Conservation (phyloP, 805 yeast genomes). For the Saturnispora kantuleensis region DNA sequence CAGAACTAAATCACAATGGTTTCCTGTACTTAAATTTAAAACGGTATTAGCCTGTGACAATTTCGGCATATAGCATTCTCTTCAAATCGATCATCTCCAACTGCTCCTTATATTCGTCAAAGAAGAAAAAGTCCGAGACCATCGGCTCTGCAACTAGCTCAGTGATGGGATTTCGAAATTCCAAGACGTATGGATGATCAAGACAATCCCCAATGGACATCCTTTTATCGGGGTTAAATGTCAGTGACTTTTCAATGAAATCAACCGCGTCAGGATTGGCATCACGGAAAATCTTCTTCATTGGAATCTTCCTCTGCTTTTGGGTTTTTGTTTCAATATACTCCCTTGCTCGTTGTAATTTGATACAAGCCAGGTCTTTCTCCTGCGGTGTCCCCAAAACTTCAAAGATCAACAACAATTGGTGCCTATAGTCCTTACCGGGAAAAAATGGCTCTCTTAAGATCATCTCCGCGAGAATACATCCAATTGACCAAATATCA, state of each 20-base stretch:
- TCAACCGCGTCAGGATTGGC: constrained; percentile 45
- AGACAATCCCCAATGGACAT: constrained; percentile 77
- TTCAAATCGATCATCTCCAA: constrained; percentile 41
- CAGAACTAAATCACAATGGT: not conserved
- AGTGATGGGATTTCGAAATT: constrained; percentile 64
- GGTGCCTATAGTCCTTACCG: constrained; percentile 66
- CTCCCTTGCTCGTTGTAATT: constrained; percentile 66
- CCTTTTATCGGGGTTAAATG: constrained; percentile 74
- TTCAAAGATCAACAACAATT: constrained; percentile 53
- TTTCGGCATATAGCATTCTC: constrained; percentile 42
- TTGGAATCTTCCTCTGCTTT: constrained; percentile 46
- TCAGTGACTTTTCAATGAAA: constrained; percentile 59
- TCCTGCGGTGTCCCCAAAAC: constrained; percentile 63
- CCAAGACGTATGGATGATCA: constrained; percentile 63
- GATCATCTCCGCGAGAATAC: constrained; percentile 64
- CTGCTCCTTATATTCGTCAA: constrained; percentile 44
- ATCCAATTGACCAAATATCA: constrained; percentile 76
- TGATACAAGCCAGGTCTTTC: constrained; percentile 66
- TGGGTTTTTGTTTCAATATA: constrained; percentile 44
- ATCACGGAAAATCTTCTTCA: constrained; percentile 39
- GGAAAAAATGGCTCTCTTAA: constrained; percentile 59
- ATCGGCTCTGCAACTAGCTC: constrained; percentile 51
- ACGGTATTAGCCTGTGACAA: constrained; percentile 25
- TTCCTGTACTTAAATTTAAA: no score
- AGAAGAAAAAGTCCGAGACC: constrained; percentile 47